Conservation (phyloP, 2,329 filamentous ascomycete species). For the Fragosphaeria purpurea region DNA sequence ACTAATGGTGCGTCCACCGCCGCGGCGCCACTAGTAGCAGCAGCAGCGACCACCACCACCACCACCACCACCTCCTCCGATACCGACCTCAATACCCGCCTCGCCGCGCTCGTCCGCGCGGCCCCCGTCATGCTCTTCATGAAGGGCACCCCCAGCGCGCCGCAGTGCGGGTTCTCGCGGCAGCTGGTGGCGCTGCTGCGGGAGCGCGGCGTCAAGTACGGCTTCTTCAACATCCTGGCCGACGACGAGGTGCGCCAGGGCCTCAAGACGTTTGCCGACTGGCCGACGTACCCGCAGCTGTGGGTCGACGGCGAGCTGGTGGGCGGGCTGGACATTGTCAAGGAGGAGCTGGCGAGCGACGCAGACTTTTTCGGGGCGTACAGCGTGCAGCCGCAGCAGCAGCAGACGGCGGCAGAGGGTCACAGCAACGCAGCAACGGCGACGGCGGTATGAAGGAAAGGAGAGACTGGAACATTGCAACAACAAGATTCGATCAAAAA, state of each 20-base stretch:
- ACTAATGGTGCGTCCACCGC: conserved; percentile 24
- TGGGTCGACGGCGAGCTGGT: conserved; percentile 87
- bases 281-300: conserved; percentile 94
- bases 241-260: conserved; percentile 96
- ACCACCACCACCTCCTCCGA: conserved; percentile 62
- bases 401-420: not conserved
- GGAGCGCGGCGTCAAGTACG: conserved; percentile 87
- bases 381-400: conserved; percentile 38
- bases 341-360: conserved; percentile 82
- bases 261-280: conserved; percentile 94
- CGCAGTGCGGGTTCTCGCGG: conserved; percentile 91
- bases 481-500: too few species aligned
- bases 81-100: conserved; percentile 73
- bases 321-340: conserved; percentile 92
- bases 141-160: conserved; percentile 95
- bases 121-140: conserved; percentile 99
- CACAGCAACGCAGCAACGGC: not conserved
- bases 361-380: conserved; percentile 73
- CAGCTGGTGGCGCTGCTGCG: conserved; percentile 79
- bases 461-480: too few species aligned
- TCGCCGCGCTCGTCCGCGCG: conserved; percentile 81
- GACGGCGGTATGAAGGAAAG: not conserved
- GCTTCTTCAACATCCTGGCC: conserved; percentile 97
- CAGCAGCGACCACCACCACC: conserved; percentile 34
- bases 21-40: conserved; percentile 24